phyloP scores from a whole-genome alignment of 164 flowering plant species.

The Buxus sempervirens region DNA sequence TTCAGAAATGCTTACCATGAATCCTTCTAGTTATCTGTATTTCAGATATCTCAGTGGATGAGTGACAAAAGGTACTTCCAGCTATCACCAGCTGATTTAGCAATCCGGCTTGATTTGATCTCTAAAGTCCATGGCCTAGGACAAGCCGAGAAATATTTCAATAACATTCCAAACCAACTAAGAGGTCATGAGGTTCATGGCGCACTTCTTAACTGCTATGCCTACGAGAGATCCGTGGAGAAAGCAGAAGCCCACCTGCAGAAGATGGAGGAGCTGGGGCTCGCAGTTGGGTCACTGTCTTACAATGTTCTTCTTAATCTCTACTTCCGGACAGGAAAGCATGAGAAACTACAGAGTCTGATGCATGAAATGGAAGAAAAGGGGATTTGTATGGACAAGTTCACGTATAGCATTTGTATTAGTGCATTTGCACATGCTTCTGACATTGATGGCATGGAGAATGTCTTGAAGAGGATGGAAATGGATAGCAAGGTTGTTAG shows the following conservation, averaged over 20 bases:
- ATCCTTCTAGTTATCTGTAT: background rate
- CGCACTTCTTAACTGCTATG: constrained; percentile 42
- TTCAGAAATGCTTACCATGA: background rate
- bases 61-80: constrained; percentile 19
- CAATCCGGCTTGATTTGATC: constrained; percentile 35
- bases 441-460: constrained; percentile 37
- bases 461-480: constrained; percentile 33
- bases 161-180: constrained; percentile 15
- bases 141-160: constrained; percentile 39
- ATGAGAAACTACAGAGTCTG: constrained; percentile 39
- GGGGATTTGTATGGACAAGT: constrained; percentile 29
- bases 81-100: constrained; percentile 23
- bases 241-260: constrained; percentile 41
- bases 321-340: constrained; percentile 27
- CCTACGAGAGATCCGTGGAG: constrained; percentile 23
- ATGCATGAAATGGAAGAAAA: constrained; percentile 47
- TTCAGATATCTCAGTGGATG: constrained; percentile 58
- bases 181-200: constrained; percentile 23
- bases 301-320: constrained; percentile 40
- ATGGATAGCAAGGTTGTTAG: constrained; percentile 16
- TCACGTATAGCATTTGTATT: constrained; percentile 26
- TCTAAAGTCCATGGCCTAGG: constrained; percentile 34
- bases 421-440: constrained; percentile 31
- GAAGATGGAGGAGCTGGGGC: constrained; percentile 32
- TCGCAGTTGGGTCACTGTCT: constrained; percentile 10